Evolutionary conservation across 2,329 filamentous ascomycete species (phyloP).

Genomic region (Curvularia eragrostidis): DNA sequence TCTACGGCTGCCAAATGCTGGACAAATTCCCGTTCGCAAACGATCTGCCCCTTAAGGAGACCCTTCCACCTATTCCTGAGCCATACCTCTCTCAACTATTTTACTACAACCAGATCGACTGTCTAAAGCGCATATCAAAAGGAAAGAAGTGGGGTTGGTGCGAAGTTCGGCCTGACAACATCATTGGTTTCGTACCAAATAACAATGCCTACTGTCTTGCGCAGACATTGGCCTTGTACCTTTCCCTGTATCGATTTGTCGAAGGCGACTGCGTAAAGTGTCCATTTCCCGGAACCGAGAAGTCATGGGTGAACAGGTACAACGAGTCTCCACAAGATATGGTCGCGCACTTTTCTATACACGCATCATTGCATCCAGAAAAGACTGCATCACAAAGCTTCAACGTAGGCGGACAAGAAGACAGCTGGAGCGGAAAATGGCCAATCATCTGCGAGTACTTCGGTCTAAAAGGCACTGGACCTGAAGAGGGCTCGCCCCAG

Average conservation of each 20-base stretch:
- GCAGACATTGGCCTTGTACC: slow-evolving; percentile 49
- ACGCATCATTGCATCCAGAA: slow-evolving; percentile 52
- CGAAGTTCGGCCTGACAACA: slow-evolving; percentile 52
- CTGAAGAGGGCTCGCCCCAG: slow-evolving; percentile 36
- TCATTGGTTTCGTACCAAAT: slow-evolving; percentile 53
- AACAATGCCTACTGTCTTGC: slow-evolving; percentile 51
- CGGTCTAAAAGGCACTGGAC: slow-evolving; percentile 52
- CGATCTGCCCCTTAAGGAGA: slow-evolving; percentile 40
- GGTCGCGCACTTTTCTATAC: slow-evolving; percentile 53
- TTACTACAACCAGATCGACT: slow-evolving; percentile 54
- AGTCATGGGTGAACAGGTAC: slow-evolving; percentile 50
- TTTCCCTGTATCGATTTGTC: slow-evolving; percentile 47
- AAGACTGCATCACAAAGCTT: slow-evolving; percentile 50
- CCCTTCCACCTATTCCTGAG: slow-evolving; percentile 43
- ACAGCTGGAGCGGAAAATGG: slow-evolving; percentile 56
- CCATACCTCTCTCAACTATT: slow-evolving; percentile 49
- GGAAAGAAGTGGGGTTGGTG: slow-evolving; percentile 52
- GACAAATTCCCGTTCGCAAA: slow-evolving; percentile 47
- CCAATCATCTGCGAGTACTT: slow-evolving; percentile 57
- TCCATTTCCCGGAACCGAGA: slow-evolving; percentile 50
- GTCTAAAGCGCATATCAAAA: slow-evolving; percentile 45
- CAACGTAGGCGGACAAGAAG: slow-evolving; percentile 53
- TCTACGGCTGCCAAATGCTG: slow-evolving; percentile 49
- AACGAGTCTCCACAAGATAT: slow-evolving; percentile 53
- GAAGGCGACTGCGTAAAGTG: slow-evolving; percentile 50